Conservation (phyloP, 2,329 filamentous ascomycete species). For the Alternaria sp. region DNA sequence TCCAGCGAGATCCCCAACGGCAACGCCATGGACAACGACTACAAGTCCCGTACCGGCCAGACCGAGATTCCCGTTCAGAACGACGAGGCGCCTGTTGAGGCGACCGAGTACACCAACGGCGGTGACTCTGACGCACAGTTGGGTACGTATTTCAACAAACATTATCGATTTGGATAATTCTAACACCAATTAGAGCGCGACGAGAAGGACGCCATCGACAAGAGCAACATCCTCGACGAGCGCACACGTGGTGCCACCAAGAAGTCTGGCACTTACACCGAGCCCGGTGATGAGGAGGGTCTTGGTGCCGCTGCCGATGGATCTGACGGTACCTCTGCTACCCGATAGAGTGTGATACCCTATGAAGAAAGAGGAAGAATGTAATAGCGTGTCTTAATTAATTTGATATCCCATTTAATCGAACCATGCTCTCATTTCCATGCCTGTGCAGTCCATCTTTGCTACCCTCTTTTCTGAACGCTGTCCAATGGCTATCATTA, state of each 20-base stretch:
- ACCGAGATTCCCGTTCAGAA: slow-evolving; percentile 53
- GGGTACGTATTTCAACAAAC: slow-evolving; percentile 39
- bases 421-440: background rate
- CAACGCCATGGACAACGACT: slow-evolving; percentile 52
- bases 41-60: slow-evolving; percentile 56
- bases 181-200: slow-evolving; percentile 48
- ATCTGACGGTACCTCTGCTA: slow-evolving; percentile 42
- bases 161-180: too few relatives aligned
- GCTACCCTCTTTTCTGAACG: too few relatives aligned
- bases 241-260: slow-evolving; percentile 58
- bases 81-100: slow-evolving; percentile 54
- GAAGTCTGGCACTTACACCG: slow-evolving; percentile 52
- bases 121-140: slow-evolving; percentile 58
- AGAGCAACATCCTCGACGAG: slow-evolving; percentile 54
- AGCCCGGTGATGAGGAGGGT: slow-evolving; percentile 61
- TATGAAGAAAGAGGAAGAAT: fast-evolving
- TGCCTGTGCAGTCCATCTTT: too few relatives aligned
- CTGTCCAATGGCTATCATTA: too few relatives aligned
- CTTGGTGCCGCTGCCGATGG: slow-evolving; percentile 49
- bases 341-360: background rate
- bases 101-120: slow-evolving; percentile 51
- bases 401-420: background rate
- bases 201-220: slow-evolving; percentile 57
- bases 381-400: background rate
- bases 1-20: slow-evolving; percentile 42